A percentile compares a stretch with the other conserved stretches of the same genome.
These are phyloP conservation scores for Spathaspora passalidarum DNA, from an alignment of 805 yeast genomes.

Conservation along the genomic window DNA sequence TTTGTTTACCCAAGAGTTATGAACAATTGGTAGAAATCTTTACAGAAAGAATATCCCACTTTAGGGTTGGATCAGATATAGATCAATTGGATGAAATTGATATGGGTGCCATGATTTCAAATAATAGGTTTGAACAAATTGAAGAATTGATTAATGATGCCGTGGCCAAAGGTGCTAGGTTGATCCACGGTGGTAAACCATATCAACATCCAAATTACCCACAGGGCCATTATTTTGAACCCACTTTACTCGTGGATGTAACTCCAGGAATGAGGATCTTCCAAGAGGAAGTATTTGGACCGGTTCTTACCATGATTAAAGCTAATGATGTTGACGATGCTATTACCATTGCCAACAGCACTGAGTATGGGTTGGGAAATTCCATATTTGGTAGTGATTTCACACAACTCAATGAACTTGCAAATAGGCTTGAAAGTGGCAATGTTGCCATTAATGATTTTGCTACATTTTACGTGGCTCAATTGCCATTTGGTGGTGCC, in stretches of 20 bases:
- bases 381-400: constrained; percentile 78
- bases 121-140: constrained; percentile 64
- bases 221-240: constrained; percentile 89
- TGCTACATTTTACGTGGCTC: constrained; percentile 94
- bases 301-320: constrained; percentile 75
- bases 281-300: constrained; percentile 91
- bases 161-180: constrained; percentile 73
- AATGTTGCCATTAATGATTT: constrained; percentile 97
- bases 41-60: constrained; percentile 50
- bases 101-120: constrained; percentile 93
- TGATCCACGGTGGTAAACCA: constrained; percentile 78
- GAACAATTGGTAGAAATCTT: constrained; percentile 58
- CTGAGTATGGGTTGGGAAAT: constrained; percentile 88
- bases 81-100: constrained; percentile 90
- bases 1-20: constrained; percentile 72
- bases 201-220: constrained; percentile 89
- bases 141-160: constrained; percentile 72
- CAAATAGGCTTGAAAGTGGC: constrained; percentile 69
- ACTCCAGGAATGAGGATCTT: constrained; percentile 74
- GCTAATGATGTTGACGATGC: constrained; percentile 70
- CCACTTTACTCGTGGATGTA: constrained; percentile 84
- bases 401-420: constrained; percentile 56
- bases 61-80: constrained; percentile 86
- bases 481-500: constrained; percentile 94
- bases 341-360: constrained; percentile 71